Percentiles rank a stretch among this genome's conserved stretches.
These are phyloP conservation scores for Thielaviopsis ethacetica DNA, from an alignment of 2,329 filamentous ascomycete genomes.

Conservation along the genomic window DNA sequence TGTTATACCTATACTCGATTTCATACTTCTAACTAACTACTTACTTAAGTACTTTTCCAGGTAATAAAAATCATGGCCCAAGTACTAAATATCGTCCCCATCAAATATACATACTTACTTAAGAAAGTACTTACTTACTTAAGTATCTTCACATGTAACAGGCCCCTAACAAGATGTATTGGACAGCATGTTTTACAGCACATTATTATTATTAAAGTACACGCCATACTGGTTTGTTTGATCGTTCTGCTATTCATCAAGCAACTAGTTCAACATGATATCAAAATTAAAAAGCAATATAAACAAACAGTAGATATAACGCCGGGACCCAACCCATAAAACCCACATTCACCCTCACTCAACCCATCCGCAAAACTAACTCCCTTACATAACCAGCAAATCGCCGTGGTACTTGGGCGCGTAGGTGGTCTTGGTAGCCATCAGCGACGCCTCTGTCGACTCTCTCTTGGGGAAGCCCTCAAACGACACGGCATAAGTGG, in stretches of 20 bases:
- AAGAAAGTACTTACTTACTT: too few relatives aligned
- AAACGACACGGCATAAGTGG: slow-evolving; percentile 49
- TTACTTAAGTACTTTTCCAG: too few relatives aligned
- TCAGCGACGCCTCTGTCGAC: slow-evolving; percentile 16
- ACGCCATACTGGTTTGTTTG: not conserved
- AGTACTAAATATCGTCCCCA: too few relatives aligned
- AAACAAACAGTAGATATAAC: not conserved
- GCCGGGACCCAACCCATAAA: not conserved
- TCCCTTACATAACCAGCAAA: slow-evolving; percentile 28
- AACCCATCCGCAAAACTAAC: not conserved
- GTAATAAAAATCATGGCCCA: too few relatives aligned
- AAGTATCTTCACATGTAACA: too few relatives aligned
- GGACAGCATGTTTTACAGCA: slow-evolving; percentile 3
- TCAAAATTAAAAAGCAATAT: not conserved
- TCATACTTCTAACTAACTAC: too few relatives aligned
- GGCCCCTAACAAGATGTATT: too few relatives aligned
- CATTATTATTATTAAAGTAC: too few relatives aligned
- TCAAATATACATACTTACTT: too few relatives aligned
- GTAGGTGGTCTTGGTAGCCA: slow-evolving; percentile 17
- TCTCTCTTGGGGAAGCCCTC: slow-evolving; percentile 45
- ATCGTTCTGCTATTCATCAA: not conserved
- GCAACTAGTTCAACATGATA: not conserved
- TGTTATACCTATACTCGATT: too few relatives aligned
- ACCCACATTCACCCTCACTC: not conserved
- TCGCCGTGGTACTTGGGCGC: slow-evolving; percentile 32